Percentiles rank a stretch among this genome's conserved stretches.
Evolutionary conservation across 805 yeast species (phyloP).

Genomic region (Jamesozyma hellenica): DNA sequence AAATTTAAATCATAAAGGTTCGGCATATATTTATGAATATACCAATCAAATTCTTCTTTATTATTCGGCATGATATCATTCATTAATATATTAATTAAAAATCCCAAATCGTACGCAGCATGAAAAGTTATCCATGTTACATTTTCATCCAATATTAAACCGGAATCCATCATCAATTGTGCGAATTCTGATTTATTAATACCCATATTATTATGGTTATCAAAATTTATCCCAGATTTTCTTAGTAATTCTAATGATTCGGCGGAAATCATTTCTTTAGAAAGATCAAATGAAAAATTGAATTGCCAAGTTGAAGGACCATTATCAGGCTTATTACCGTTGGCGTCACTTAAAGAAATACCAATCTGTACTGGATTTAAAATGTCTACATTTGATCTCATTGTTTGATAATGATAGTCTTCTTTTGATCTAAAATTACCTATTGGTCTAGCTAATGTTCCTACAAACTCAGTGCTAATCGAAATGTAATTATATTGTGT

Average conservation of each 20-base stretch:
- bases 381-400: constrained; percentile 83
- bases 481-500: constrained; percentile 48
- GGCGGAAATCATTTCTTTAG: constrained; percentile 72
- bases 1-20: constrained; percentile 72
- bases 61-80: constrained; percentile 71
- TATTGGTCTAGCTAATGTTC: constrained; percentile 90
- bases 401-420: constrained; percentile 92
- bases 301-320: constrained; percentile 89
- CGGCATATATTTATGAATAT: constrained; percentile 69
- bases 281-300: constrained; percentile 74
- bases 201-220: constrained; percentile 63
- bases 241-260: constrained; percentile 74
- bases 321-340: constrained; percentile 59
- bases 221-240: constrained; percentile 77
- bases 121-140: constrained; percentile 89
- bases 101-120: constrained; percentile 91
- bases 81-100: constrained; percentile 64
- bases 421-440: constrained; percentile 83
- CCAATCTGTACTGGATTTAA: constrained; percentile 81
- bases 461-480: constrained; percentile 89
- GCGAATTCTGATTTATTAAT: constrained; percentile 74
- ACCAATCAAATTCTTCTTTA: constrained; percentile 65
- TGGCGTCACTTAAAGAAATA: constrained; percentile 57
- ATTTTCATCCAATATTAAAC: constrained; percentile 55
- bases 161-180: constrained; percentile 75